Percentiles rank a stretch among this genome's conserved stretches.
Evolutionary conservation across 345 rosid species (phyloP).

Genomic region (Eucalyptus leucophloia): DNA sequence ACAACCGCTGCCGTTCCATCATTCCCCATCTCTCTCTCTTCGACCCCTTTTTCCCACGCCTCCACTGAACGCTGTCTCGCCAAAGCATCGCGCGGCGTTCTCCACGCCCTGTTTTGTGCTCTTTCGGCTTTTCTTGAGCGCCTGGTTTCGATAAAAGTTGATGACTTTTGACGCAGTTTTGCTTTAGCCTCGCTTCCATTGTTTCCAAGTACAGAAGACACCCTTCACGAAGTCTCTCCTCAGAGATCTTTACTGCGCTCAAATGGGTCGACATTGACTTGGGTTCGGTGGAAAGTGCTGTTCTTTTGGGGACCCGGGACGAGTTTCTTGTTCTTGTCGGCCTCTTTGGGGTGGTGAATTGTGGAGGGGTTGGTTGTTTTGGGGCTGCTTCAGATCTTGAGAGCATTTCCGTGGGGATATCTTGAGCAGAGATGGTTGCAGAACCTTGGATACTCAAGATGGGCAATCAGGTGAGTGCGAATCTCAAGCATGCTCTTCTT

Average conservation of each 20-base stretch:
- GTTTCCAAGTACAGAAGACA: neutral
- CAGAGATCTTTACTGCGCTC: neutral
- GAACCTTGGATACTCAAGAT: constrained; percentile 91
- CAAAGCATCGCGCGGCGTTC: neutral
- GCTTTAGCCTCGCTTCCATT: neutral
- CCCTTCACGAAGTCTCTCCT: neutral
- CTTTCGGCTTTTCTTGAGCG: neutral
- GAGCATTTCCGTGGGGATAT: neutral
- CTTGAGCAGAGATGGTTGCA: constrained; percentile 60
- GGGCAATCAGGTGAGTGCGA: constrained; percentile 91
- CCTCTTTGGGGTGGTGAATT: neutral
- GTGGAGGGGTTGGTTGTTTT: neutral
- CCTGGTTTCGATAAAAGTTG: neutral
- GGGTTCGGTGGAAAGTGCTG: neutral
- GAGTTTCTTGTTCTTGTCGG: neutral
- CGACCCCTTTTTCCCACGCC: neutral
- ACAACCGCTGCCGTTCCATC: neutral
- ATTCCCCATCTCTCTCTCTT: neutral
- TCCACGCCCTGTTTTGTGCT: neutral
- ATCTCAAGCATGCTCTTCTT: constrained; percentile 80
- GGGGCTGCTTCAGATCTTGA: neutral
- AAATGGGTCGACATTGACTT: neutral
- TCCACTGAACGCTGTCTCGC: neutral
- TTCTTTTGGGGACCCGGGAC: neutral
- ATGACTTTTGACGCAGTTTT: neutral